Evolutionary conservation across 177 flowering plant species (phyloP).

Genomic region (Vitis hybrid): DNA sequence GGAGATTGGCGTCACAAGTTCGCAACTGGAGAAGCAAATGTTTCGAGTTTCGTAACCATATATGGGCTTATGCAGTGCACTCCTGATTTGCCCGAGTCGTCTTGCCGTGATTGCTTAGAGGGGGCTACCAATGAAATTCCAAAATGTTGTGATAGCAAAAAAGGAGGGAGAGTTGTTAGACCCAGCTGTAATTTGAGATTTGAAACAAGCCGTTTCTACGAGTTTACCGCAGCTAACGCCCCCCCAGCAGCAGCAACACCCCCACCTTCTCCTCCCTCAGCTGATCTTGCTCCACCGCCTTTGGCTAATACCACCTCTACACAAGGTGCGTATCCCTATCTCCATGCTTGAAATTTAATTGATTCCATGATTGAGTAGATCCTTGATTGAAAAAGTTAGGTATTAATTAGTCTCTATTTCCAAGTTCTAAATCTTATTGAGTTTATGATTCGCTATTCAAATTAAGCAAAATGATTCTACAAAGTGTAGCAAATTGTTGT

Average conservation of each 20-base stretch:
- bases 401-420: no score
- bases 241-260: conserved; percentile 3
- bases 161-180: conserved; percentile 16
- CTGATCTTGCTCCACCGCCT: background rate
- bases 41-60: conserved; percentile 12
- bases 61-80: conserved; percentile 46
- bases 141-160: conserved; percentile 3
- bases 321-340: no score
- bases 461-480: no score
- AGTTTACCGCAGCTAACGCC: background rate
- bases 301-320: no score
- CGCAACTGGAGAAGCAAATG: conserved; percentile 22
- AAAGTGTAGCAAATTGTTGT: no score
- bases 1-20: conserved; percentile 32
- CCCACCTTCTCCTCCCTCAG: background rate
- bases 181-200: conserved; percentile 31
- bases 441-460: no score
- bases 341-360: no score
- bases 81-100: conserved; percentile 28
- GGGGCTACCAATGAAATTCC: conserved; percentile 4
- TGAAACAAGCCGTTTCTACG: conserved; percentile 19
- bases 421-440: no score
- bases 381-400: no score
- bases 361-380: no score
- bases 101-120: conserved; percentile 27